These are phyloP conservation scores for Lentinula sp. DNA, from an alignment of 768 basidiomycete species.

Conservation along the genomic window DNA sequence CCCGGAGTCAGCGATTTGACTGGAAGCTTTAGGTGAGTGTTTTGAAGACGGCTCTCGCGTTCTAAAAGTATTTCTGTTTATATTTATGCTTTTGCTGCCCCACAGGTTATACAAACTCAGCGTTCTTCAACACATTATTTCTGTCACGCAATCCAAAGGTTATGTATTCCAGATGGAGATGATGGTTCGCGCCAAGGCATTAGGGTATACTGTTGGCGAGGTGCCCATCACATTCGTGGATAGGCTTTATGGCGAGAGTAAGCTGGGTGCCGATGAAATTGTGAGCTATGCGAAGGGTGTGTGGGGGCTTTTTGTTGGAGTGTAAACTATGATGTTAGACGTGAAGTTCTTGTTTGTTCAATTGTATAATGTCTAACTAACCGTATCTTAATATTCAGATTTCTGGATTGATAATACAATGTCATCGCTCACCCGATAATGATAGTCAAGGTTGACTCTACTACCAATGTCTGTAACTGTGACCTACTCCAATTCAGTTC, in stretches of 20 bases:
- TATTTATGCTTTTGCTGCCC: neutral
- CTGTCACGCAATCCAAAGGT: conserved; percentile 78
- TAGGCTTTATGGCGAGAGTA: conserved; percentile 90
- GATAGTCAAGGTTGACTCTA: neutral
- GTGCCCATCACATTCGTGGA: conserved; percentile 95
- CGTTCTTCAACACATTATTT: conserved; percentile 79
- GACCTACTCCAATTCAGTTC: neutral
- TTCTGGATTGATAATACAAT: neutral
- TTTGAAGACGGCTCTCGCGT: neutral
- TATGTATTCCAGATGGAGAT: conserved; percentile 99
- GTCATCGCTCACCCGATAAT: neutral
- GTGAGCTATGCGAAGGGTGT: conserved; percentile 86
- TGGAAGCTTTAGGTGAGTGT: conserved; percentile 76
- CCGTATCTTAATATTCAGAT: neutral
- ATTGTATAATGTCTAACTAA: too few relatives aligned
- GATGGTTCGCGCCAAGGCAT: conserved; percentile 83
- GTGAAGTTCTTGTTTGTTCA: too few relatives aligned
- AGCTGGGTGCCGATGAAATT: conserved; percentile 83
- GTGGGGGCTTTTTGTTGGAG: conserved; percentile 68
- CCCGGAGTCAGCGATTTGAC: conserved; percentile 90
- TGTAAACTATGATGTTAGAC: conserved; percentile 27
- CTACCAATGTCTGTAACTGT: neutral
- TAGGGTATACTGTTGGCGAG: conserved; percentile 85
- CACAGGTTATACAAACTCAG: conserved; percentile 67
- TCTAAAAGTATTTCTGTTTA: neutral